phyloP scores from a whole-genome alignment of 108 stramenopile genomes.

The Fragilaria crotonensis region DNA sequence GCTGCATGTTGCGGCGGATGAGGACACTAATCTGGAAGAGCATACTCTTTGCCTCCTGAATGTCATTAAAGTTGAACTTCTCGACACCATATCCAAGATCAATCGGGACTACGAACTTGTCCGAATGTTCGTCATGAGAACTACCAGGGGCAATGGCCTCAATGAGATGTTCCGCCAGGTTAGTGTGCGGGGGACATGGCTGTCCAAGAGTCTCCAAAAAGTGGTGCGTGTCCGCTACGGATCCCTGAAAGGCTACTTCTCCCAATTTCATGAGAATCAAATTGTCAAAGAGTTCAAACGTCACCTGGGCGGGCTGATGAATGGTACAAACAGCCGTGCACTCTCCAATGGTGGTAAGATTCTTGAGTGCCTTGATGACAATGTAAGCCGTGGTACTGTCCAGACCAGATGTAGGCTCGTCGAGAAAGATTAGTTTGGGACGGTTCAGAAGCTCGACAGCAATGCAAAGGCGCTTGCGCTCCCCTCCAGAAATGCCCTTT shows the following conservation, averaged over 20 bases:
- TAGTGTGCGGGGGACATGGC: background rate
- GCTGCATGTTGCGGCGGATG: constrained; percentile 13
- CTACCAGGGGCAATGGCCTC: constrained; percentile 5
- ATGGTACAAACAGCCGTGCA: constrained; percentile 45
- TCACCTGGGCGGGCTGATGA: constrained; percentile 51
- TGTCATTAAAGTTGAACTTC: constrained; percentile 1
- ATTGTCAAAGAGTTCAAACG: constrained; percentile 46
- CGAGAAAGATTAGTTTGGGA: constrained; percentile 37
- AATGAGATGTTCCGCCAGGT: background rate
- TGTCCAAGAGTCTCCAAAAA: background rate
- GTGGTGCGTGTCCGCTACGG: background rate
- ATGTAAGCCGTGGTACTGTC: no score
- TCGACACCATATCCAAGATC: constrained; percentile 7
- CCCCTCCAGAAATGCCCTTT: constrained; percentile 44
- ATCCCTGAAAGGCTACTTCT: constrained; percentile 11
- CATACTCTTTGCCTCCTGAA: constrained; percentile 5
- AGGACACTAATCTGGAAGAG: constrained; percentile 9
- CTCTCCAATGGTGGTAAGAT: constrained; percentile 17
- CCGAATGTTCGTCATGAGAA: background rate
- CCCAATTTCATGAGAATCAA: constrained; percentile 40
- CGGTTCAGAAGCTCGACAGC: constrained; percentile 37
- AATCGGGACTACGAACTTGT: constrained; percentile 8
- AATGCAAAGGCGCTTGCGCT: constrained; percentile 38
- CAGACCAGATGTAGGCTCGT: no score
- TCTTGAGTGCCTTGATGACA: constrained; percentile 36